phyloP scores from a whole-genome alignment of 78 protist species.

The Bodo saltans region DNA sequence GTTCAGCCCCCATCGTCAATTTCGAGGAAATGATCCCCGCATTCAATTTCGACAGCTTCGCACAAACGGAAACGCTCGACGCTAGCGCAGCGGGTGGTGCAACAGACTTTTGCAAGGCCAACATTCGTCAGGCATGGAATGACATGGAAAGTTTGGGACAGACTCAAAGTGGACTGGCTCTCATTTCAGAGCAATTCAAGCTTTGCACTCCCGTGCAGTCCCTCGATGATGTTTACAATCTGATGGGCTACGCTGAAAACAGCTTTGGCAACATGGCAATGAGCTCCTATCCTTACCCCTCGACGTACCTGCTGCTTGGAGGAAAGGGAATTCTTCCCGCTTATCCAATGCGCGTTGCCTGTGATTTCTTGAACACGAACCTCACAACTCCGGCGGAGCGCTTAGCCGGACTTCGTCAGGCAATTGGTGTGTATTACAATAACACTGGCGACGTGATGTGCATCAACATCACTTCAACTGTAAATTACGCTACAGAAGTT shows the following conservation, averaged over 20 bases:
- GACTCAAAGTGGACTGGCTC: background rate
- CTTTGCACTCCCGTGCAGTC: background rate
- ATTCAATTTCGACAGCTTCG: constrained; percentile 3
- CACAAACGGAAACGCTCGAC: background rate
- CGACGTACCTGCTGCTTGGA: constrained; percentile 35
- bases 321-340: constrained; percentile 56
- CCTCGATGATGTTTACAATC: background rate
- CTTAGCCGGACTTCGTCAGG: background rate
- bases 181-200: background rate
- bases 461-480: background rate
- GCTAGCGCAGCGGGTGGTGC: background rate
- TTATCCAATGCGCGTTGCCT: constrained; percentile 49
- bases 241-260: background rate
- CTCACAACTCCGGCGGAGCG: background rate
- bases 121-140: constrained; percentile 9
- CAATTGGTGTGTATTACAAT: constrained; percentile 34
- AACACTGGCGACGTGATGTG: constrained; percentile 7
- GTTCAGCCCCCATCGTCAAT: constrained; percentile 26
- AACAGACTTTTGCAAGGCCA: background rate
- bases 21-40: constrained; percentile 1
- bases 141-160: background rate
- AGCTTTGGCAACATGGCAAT: constrained; percentile 23
- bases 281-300: constrained; percentile 14
- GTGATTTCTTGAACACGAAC: background rate
- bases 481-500: background rate